phyloP scores from a whole-genome alignment of 345 rosid genomes.

The Corchorus olitorius region DNA sequence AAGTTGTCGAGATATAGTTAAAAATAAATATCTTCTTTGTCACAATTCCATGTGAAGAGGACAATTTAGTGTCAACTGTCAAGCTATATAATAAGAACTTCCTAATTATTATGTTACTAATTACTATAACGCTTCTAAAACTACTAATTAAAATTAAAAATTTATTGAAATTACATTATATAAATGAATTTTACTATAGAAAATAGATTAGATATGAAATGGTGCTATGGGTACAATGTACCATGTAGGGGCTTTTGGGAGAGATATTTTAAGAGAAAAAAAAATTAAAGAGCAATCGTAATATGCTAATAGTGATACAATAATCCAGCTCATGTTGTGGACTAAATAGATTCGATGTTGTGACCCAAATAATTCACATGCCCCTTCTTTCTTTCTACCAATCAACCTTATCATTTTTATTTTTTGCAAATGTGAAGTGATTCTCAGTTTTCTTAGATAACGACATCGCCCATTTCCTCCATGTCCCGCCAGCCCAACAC shows the following conservation, averaged over 20 bases:
- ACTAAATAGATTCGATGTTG: background rate
- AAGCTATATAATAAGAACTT: too few species aligned
- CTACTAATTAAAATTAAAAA: too few species aligned
- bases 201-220: too few species aligned
- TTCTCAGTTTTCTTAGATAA: background rate
- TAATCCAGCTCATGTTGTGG: background rate
- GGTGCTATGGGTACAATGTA: too few species aligned
- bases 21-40: background rate
- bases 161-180: too few species aligned
- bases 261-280: background rate
- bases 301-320: background rate
- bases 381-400: background rate
- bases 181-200: too few species aligned
- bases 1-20: background rate
- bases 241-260: background rate
- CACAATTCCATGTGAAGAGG: background rate
- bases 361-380: slow-evolving; percentile 4
- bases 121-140: background rate
- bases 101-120: background rate
- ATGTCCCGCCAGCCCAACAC: background rate
- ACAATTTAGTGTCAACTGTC: too few species aligned
- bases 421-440: background rate
- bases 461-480: background rate
- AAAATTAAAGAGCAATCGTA: background rate
- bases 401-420: background rate